A percentile compares a stretch with the other conserved stretches of the same genome.
phyloP scores from a whole-genome alignment of 768 basidiomycete species.

The Termitomyces sp. region DNA sequence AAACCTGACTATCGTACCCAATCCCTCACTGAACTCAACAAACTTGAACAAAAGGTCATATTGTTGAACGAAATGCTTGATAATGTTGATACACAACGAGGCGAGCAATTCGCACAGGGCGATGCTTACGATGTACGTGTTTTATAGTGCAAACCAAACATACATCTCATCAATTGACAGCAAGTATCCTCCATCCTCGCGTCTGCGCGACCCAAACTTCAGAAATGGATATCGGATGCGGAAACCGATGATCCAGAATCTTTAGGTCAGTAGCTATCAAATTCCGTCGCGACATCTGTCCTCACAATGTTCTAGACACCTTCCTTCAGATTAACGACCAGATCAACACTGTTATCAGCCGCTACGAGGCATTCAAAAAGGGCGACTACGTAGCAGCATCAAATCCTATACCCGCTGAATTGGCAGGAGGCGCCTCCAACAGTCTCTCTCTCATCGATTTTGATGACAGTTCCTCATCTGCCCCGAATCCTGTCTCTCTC shows the following conservation, averaged over 20 bases:
- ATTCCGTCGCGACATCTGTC: not conserved
- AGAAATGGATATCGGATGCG: conserved; percentile 97
- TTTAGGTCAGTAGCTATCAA: conserved; percentile 51
- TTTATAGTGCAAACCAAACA: not conserved
- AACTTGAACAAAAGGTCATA: conserved; percentile 92
- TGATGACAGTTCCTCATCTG: conserved; percentile 41
- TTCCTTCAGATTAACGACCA: conserved; percentile 97
- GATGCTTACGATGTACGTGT: conserved; percentile 85
- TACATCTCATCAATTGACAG: conserved; percentile 27
- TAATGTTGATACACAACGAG: conserved; percentile 66
- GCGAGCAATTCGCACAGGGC: conserved; percentile 79
- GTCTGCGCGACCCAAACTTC: conserved; percentile 86
- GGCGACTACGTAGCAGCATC: conserved; percentile 76
- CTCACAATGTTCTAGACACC: conserved; percentile 51
- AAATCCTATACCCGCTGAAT: conserved; percentile 63
- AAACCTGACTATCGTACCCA: conserved; percentile 93
- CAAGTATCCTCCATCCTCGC: conserved; percentile 86
- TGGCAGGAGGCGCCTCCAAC: conserved; percentile 28
- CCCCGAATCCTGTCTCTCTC: conserved; percentile 15
- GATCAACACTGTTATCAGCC: conserved; percentile 85
- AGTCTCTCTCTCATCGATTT: conserved; percentile 70
- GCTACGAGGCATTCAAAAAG: conserved; percentile 90
- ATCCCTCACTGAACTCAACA: conserved; percentile 84
- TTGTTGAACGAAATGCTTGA: conserved; percentile 97
- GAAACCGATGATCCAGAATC: conserved; percentile 86